Conservation (phyloP, 2,329 filamentous ascomycete genomes). For the Xylariaceae sp. region DNA sequence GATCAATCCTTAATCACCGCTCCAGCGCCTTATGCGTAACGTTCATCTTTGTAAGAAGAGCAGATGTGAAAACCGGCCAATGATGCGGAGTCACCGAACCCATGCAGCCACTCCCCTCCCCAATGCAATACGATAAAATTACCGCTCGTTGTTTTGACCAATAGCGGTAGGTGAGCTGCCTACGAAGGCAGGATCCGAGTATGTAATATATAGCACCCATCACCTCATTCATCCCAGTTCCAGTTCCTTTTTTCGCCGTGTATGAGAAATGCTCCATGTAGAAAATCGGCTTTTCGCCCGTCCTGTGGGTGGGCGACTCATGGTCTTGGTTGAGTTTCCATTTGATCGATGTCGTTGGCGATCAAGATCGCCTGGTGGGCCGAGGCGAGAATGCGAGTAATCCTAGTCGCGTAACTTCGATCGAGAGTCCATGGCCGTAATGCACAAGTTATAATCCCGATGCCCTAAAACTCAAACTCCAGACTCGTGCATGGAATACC, state of each 20-base stretch:
- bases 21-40: constrained; percentile 7
- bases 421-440: constrained; percentile 9
- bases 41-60: constrained; percentile 7
- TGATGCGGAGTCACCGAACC: constrained; percentile 17
- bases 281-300: constrained; percentile 9
- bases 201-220: constrained; percentile 21
- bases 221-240: constrained; percentile 10
- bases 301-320: constrained; percentile 2
- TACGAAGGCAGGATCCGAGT: constrained; percentile 11
- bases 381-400: constrained; percentile 9
- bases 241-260: constrained; percentile 15
- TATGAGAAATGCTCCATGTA: constrained; percentile 16
- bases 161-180: constrained; percentile 8
- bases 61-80: constrained; percentile 15
- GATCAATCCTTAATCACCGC: constrained; percentile 6
- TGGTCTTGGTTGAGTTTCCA: constrained; percentile 4
- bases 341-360: constrained; percentile 10
- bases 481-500: constrained; percentile 15
- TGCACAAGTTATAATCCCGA: constrained; percentile 12
- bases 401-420: constrained; percentile 10
- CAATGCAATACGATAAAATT: constrained; percentile 21
- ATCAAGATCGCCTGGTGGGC: constrained; percentile 10
- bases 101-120: constrained; percentile 19
- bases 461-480: constrained; percentile 20
- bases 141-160: constrained; percentile 4